phyloP scores from a whole-genome alignment of 495 filamentous ascomycete species.

The Astrothelium macrocarpum region DNA sequence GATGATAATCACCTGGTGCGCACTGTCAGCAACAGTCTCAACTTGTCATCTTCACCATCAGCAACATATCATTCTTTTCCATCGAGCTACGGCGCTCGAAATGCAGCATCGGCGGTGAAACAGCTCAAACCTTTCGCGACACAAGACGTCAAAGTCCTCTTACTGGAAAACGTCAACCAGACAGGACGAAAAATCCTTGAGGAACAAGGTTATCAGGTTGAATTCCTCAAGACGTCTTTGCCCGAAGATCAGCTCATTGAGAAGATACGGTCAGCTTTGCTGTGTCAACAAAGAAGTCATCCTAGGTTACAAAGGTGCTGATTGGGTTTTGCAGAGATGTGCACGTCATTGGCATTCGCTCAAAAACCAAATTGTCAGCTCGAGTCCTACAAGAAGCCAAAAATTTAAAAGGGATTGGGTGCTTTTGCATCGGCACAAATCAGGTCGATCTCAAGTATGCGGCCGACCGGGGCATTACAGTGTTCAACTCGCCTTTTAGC shows the following conservation, averaged over 20 bases:
- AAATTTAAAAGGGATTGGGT: slow-evolving; percentile 90
- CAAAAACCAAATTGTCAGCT: slow-evolving; percentile 88
- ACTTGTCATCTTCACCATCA: slow-evolving; percentile 51
- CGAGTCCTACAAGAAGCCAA: slow-evolving; percentile 80
- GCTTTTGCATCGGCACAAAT: slow-evolving; percentile 99
- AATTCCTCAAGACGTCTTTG: slow-evolving; percentile 77
- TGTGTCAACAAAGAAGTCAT: neutral
- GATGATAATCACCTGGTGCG: neutral
- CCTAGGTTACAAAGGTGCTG: neutral
- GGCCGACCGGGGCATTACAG: slow-evolving; percentile 82
- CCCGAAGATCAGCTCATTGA: slow-evolving; percentile 90
- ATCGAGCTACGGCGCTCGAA: slow-evolving; percentile 35
- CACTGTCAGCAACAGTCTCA: slow-evolving; percentile 3
- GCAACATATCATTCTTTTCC: slow-evolving; percentile 56
- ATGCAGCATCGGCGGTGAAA: slow-evolving; percentile 40
- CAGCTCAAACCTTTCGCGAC: slow-evolving; percentile 92
- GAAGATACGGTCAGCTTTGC: slow-evolving; percentile 66
- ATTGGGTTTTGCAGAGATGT: slow-evolving; percentile 54
- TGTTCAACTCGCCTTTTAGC: slow-evolving; percentile 98
- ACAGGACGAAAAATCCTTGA: slow-evolving; percentile 74
- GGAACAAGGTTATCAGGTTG: slow-evolving; percentile 90
- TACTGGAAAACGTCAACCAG: slow-evolving; percentile 93
- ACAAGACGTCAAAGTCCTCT: slow-evolving; percentile 87
- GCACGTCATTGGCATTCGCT: slow-evolving; percentile 95
- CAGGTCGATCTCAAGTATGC: slow-evolving; percentile 93